phyloP scores from a whole-genome alignment of 371 early-diverging fungal genomes.

The Edhazardia aedis region DNA sequence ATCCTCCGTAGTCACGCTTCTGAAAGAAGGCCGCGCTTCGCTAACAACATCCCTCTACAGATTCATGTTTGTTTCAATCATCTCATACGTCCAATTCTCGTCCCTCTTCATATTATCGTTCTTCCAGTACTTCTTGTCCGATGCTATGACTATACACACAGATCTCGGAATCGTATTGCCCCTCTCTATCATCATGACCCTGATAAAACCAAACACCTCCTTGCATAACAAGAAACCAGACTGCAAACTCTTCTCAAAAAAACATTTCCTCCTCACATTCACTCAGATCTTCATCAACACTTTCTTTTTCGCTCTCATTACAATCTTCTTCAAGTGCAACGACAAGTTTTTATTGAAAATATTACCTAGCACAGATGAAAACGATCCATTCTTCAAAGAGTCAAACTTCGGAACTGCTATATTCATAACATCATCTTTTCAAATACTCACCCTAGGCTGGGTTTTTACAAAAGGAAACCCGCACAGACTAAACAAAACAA shows the following conservation, averaged over 20 bases:
- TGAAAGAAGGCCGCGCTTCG: slow-evolving; percentile 84
- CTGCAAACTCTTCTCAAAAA: not conserved
- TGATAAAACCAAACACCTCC: not conserved
- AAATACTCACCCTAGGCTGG: not conserved
- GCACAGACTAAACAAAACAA: not conserved
- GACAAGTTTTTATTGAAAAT: no score
- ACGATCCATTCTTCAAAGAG: no score
- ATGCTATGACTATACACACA: not conserved
- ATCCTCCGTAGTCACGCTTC: slow-evolving; percentile 63
- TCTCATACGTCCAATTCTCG: slow-evolving; percentile 58
- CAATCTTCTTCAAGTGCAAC: no score
- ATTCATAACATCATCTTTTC: not conserved
- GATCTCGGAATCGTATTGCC: not conserved
- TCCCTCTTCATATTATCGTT: not conserved
- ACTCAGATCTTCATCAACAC: not conserved
- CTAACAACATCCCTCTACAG: slow-evolving; percentile 79
- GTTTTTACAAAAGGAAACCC: not conserved
- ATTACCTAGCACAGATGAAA: no score
- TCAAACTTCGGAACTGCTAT: no score
- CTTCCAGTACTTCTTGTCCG: not conserved
- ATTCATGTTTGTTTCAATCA: slow-evolving; percentile 83
- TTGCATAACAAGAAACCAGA: not conserved
- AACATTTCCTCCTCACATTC: not conserved
- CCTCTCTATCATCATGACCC: not conserved
- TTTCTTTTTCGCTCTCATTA: no score